phyloP scores from a whole-genome alignment of 2,329 filamentous ascomycete species.

The Colletotrichum sp. region DNA sequence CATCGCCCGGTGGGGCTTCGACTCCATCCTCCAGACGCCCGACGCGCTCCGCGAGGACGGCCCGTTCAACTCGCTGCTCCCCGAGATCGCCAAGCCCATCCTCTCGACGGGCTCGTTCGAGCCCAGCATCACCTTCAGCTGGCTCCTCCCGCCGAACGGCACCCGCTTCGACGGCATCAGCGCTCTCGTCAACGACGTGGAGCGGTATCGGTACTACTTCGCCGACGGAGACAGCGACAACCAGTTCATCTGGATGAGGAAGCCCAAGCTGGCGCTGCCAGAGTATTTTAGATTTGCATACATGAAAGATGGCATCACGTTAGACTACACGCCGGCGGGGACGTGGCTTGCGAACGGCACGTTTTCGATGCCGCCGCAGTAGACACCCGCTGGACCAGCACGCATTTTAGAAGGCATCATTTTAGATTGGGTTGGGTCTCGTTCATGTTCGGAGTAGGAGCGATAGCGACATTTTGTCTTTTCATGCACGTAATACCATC shows the following conservation, averaged over 20 bases:
- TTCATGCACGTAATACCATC: neutral
- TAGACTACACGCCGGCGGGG: slow-evolving; percentile 11
- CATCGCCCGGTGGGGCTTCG: slow-evolving; percentile 92
- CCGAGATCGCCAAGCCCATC: slow-evolving; percentile 49
- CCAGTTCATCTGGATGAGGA: slow-evolving; percentile 6
- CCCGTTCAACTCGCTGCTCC: slow-evolving; percentile 67
- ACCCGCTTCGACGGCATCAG: slow-evolving; percentile 75
- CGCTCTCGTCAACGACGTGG: slow-evolving; percentile 85
- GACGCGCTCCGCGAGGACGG: slow-evolving; percentile 72
- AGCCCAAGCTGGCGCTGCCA: slow-evolving; percentile 5
- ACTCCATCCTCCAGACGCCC: slow-evolving; percentile 84
- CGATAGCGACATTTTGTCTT: neutral
- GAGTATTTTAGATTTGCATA: slow-evolving; percentile 19
- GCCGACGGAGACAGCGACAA: slow-evolving; percentile 46
- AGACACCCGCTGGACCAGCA: neutral
- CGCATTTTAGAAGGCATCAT: neutral
- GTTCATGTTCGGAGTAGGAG: neutral
- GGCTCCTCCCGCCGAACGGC: slow-evolving; percentile 41
- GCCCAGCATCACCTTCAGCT: slow-evolving; percentile 70
- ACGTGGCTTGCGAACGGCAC: slow-evolving; percentile 16
- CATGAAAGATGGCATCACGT: slow-evolving; percentile 10
- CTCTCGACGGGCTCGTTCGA: slow-evolving; percentile 47
- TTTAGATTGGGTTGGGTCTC: neutral
- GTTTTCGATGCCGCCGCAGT: slow-evolving; percentile 3
- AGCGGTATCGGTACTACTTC: slow-evolving; percentile 77